Base-by-base conservation (phyloP, 768 basidiomycete species). In the Amanita jacksonii region DNA sequence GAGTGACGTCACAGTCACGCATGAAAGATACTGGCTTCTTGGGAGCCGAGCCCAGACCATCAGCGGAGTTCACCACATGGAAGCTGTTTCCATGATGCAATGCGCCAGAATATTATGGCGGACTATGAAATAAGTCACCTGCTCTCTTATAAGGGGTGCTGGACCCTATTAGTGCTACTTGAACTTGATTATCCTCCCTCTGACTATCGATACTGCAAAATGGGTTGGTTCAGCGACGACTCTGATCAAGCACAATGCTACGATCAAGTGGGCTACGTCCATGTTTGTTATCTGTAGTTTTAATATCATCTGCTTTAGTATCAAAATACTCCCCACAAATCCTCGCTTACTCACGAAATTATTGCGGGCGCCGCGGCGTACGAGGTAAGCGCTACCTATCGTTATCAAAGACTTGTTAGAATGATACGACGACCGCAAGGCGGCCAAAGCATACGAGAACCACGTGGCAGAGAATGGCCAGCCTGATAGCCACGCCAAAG, bases 321-420 rank as follows among this genome's bases (percentile, higher is more conserved):
- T 36, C 27, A 43, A 15, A 69, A 67, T 40, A 65, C 67, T 10
- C 69, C 67, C 9, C 79, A 81, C 66, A 62, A 79, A 62, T 73
- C 80, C 1, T 45, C 59, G 45, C 61, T 82, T 42, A 73, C 77
- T 4, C 82, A 85, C 57, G 78, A 85, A 60, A 57, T 84, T 36
- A 69, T 85, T 49, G 77, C 78, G 35, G 80, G 62, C 32, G 83
- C 83, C 31, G 83, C 81, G 3, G 61, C 78, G 22, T 85, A 68
- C 60, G 79, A 77, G 68, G 79, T 75, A 23, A 8, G 59, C 38
- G 19, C 13, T 8, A 19, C 15, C 5, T 13, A 15, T 10, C 37
- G 34, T 24, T 30, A 3, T 31, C 31, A 15, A 28, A 15, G 25
- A 24, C 8, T 34, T 40, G 16, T 19, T 16, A 18, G 20, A 16